phyloP scores from a whole-genome alignment of 1,284 basidiomycete species.

The Leccinum glutinopallens region DNA sequence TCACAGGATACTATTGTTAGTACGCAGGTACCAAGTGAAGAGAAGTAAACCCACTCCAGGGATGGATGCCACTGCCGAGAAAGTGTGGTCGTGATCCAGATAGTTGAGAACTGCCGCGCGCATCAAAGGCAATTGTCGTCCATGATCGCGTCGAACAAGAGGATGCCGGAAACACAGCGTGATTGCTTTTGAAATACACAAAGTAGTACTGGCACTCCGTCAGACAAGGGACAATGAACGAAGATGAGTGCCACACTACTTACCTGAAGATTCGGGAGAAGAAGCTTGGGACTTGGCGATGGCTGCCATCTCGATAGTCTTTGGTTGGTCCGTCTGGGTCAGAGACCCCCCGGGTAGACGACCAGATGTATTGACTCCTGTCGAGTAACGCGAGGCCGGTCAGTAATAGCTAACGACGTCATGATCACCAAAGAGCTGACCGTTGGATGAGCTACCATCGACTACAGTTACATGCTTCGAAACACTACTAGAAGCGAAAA shows the following conservation, averaged over 20 bases:
- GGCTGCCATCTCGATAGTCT: constrained; percentile 6
- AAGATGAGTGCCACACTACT: constrained; percentile 8
- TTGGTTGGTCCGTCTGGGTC: constrained; percentile 13
- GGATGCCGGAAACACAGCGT: constrained; percentile 10
- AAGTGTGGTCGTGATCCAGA: constrained; percentile 9
- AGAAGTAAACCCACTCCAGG: constrained; percentile 11
- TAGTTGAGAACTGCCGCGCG: background rate
- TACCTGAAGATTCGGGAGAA: constrained; percentile 13
- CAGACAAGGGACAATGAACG: constrained; percentile 9
- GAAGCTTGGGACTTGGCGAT: background rate
- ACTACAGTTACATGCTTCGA: constrained; percentile 3
- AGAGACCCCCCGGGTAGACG: constrained; percentile 20
- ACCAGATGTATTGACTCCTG: constrained; percentile 16
- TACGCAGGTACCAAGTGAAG: background rate
- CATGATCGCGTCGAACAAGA: constrained; percentile 12
- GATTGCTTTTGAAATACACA: constrained; percentile 3
- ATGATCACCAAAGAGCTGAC: constrained; percentile 8
- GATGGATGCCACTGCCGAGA: background rate
- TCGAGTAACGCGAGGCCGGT: constrained; percentile 9
- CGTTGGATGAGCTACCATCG: constrained; percentile 6
- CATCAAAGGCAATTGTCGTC: constrained; percentile 8
- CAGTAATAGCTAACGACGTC: constrained; percentile 5
- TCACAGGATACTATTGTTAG: constrained; percentile 9
- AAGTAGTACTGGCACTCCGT: constrained; percentile 10
- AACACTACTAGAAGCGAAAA: background rate